Conservation (phyloP, 805 yeast species). For the Metschnikowia orientalis region DNA sequence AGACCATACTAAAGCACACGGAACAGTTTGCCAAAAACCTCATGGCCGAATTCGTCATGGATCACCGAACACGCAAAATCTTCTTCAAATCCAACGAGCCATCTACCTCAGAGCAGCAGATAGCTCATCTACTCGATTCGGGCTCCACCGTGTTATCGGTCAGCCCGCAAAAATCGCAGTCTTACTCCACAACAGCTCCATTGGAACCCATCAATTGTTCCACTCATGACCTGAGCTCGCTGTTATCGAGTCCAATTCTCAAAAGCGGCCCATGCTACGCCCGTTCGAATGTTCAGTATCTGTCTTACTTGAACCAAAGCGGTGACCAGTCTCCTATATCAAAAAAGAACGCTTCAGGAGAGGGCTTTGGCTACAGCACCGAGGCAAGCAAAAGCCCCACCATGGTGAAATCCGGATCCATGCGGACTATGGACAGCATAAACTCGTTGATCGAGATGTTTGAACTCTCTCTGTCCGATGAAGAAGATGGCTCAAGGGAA, state of each 20-base stretch:
- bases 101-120: not conserved
- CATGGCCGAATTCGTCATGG: slow-evolving; percentile 3
- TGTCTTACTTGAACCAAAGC: slow-evolving; percentile 13
- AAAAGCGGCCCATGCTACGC: slow-evolving; percentile 1
- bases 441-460: slow-evolving; percentile 12
- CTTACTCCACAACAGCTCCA: slow-evolving; percentile 9
- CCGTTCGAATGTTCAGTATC: slow-evolving; percentile 13
- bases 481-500: slow-evolving; percentile 3
- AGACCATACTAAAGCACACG: slow-evolving; percentile 2
- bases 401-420: slow-evolving; percentile 5
- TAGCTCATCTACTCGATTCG: not conserved
- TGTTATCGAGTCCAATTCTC: slow-evolving; percentile 1
- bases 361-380: not conserved
- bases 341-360: not conserved
- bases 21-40: slow-evolving; percentile 1
- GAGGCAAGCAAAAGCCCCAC: not conserved
- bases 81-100: not conserved
- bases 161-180: slow-evolving; percentile 3
- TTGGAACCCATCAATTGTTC: slow-evolving; percentile 1
- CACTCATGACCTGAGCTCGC: not conserved
- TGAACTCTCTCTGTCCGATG: slow-evolving; percentile 11
- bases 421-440: slow-evolving; percentile 5
- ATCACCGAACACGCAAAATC: not conserved
- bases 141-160: slow-evolving; percentile 1
- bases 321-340: not conserved